phyloP scores from a whole-genome alignment of 2,329 filamentous ascomycete genomes.

The Atkinsonella texensis region DNA sequence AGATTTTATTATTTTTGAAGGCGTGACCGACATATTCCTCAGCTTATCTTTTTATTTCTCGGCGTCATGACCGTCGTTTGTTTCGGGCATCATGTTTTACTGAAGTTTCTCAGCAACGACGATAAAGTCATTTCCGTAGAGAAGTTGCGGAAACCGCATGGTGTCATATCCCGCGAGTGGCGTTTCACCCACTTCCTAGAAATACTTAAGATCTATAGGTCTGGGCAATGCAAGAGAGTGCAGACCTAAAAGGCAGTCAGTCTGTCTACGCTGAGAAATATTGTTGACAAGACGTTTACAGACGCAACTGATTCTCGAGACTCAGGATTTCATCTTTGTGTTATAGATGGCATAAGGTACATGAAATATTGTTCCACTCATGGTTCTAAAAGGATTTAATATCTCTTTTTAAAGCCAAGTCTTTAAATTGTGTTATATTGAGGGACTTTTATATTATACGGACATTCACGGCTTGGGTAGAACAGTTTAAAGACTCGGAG shows the following conservation, averaged over 20 bases:
- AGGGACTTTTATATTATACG: too few relatives aligned
- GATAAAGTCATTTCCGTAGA: slow-evolving; percentile 43
- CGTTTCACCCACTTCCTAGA: slow-evolving; percentile 40
- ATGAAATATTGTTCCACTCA: too few relatives aligned
- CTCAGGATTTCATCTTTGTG: slow-evolving; percentile 53
- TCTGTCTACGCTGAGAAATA: slow-evolving; percentile 5
- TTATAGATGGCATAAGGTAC: slow-evolving; percentile 23
- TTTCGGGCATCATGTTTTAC: slow-evolving; percentile 31
- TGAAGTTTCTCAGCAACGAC: slow-evolving; percentile 36
- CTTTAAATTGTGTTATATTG: too few relatives aligned
- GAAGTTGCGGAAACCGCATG: slow-evolving; percentile 42
- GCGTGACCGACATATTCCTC: neutral
- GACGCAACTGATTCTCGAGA: slow-evolving; percentile 49
- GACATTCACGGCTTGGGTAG: too few relatives aligned
- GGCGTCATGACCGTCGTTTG: slow-evolving; percentile 37
- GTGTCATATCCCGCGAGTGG: slow-evolving; percentile 39
- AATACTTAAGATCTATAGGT: slow-evolving; percentile 44
- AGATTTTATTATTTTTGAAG: too few relatives aligned
- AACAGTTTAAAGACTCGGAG: too few relatives aligned
- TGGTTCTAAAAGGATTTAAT: too few relatives aligned
- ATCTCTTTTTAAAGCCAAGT: too few relatives aligned
- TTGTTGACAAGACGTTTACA: slow-evolving; percentile 17
- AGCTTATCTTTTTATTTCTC: slow-evolving; percentile 44
- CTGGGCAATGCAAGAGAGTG: slow-evolving; percentile 24
- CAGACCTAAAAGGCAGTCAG: slow-evolving; percentile 7